Percentiles rank a stretch among this genome's conserved stretches.
Evolutionary conservation across 1,139 yeast genomes (phyloP).

Genomic region (Tardiomyces blankii): DNA sequence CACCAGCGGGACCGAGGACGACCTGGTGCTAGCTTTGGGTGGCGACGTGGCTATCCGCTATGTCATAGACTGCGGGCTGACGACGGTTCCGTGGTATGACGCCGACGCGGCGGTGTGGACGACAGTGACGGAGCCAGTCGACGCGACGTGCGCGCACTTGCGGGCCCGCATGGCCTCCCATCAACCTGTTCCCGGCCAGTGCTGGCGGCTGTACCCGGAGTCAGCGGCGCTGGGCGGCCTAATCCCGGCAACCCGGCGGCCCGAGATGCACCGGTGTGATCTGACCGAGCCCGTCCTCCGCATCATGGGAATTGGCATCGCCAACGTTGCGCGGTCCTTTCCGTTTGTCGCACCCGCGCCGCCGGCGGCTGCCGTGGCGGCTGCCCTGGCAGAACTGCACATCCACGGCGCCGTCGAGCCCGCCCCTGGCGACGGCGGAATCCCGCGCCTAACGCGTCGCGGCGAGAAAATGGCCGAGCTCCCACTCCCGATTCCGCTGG

Average conservation of each 20-base stretch:
- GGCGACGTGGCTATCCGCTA: too few relatives aligned
- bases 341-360: conserved; percentile 92
- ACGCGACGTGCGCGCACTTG: background rate
- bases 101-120: too few relatives aligned
- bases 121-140: too few relatives aligned
- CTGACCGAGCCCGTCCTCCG: conserved; percentile 71
- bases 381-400: conserved; percentile 72
- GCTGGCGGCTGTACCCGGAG: conserved; percentile 79
- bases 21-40: too few relatives aligned
- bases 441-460: conserved; percentile 40
- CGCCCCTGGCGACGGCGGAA: too few relatives aligned
- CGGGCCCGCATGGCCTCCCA: background rate
- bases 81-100: too few relatives aligned
- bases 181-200: conserved; percentile 42
- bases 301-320: conserved; percentile 71
- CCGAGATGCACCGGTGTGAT: conserved; percentile 64
- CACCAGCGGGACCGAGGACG: too few relatives aligned
- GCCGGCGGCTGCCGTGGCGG: conserved; percentile 57
- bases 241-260: conserved; percentile 41
- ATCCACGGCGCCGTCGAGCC: conserved; percentile 16
- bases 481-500: conserved; percentile 40
- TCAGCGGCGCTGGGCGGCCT: conserved; percentile 76
- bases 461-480: conserved; percentile 75
- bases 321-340: conserved; percentile 66
- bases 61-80: too few relatives aligned